A percentile compares a stretch with the other conserved stretches of the same genome.
phyloP scores from a whole-genome alignment of 495 filamentous ascomycete species.

The Ramalina peruviana region DNA sequence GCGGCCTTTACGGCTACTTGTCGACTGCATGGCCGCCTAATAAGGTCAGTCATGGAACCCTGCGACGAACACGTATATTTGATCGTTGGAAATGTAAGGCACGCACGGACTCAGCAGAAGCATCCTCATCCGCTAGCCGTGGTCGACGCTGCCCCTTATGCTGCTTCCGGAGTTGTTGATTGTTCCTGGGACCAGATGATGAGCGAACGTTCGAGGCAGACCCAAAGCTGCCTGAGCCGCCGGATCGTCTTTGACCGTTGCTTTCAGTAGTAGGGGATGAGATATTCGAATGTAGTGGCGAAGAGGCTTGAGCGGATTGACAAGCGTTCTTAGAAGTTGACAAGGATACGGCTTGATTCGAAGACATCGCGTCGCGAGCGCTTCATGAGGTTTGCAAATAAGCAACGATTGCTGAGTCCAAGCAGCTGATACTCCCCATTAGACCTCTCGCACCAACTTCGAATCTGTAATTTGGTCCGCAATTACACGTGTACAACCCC shows the following conservation, averaged over 20 bases:
- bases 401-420: too few species aligned
- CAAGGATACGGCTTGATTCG: conserved; percentile 29
- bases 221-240: conserved; percentile 50
- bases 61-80: neutral
- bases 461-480: too few species aligned
- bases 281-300: conserved; percentile 28
- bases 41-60: conserved; percentile 14
- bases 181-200: conserved; percentile 48
- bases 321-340: conserved; percentile 33
- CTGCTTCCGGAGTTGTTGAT: conserved; percentile 59
- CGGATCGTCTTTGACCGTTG: conserved; percentile 46
- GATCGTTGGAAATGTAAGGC: neutral
- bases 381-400: too few species aligned
- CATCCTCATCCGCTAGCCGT: conserved; percentile 57
- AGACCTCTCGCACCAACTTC: too few species aligned
- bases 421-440: too few species aligned
- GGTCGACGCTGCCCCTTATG: conserved; percentile 49
- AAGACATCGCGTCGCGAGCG: conserved; percentile 28
- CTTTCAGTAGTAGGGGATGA: conserved; percentile 23
- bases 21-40: conserved; percentile 67
- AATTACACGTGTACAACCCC: too few species aligned
- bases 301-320: conserved; percentile 24
- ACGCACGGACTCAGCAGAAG: conserved; percentile 65
- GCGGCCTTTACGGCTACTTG: conserved; percentile 76
- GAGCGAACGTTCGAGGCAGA: conserved; percentile 40